Percentiles rank a stretch among this genome's conserved stretches.
Conservation (phyloP, 257 asterid genomes). For the Ilex aquifolium region DNA sequence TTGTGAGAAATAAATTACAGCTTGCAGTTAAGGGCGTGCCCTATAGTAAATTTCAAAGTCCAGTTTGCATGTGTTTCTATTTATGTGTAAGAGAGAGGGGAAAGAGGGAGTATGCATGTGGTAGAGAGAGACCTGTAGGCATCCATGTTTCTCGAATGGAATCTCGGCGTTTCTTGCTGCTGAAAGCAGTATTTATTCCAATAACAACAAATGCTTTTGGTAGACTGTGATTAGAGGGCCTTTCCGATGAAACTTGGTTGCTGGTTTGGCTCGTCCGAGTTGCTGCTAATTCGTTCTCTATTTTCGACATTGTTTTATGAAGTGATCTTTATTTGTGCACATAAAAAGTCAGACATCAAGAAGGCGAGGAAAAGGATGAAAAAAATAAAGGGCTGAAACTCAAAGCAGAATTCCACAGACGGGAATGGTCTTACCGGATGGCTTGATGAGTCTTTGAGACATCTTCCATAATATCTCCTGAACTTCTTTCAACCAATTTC, state of each 20-base stretch:
- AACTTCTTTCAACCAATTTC: conserved; percentile 38
- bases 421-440: conserved; percentile 27
- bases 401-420: neutral
- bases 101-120: too few species aligned
- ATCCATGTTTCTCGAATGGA: conserved; percentile 68
- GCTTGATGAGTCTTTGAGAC: conserved; percentile 58
- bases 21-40: too few species aligned
- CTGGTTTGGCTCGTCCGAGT: conserved; percentile 18
- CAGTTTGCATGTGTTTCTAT: too few species aligned
- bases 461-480: conserved; percentile 41
- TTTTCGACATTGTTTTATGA: conserved; percentile 39
- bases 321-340: conserved; percentile 32
- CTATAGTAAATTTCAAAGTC: too few species aligned
- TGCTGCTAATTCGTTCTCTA: conserved; percentile 41
- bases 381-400: too few species aligned
- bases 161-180: conserved; percentile 64
- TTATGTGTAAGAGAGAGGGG: too few species aligned
- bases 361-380: too few species aligned
- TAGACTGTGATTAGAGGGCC: conserved; percentile 20
- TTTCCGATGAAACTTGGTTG: conserved; percentile 5
- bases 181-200: conserved; percentile 69
- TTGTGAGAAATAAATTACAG: too few species aligned
- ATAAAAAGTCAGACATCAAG: too few species aligned
- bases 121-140: conserved; percentile 36
- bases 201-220: conserved; percentile 49